Percentiles rank a stretch among this genome's conserved stretches.
These are phyloP conservation scores for Hortaea sp. DNA, from an alignment of 2,329 filamentous ascomycete genomes.

Conservation along the genomic window DNA sequence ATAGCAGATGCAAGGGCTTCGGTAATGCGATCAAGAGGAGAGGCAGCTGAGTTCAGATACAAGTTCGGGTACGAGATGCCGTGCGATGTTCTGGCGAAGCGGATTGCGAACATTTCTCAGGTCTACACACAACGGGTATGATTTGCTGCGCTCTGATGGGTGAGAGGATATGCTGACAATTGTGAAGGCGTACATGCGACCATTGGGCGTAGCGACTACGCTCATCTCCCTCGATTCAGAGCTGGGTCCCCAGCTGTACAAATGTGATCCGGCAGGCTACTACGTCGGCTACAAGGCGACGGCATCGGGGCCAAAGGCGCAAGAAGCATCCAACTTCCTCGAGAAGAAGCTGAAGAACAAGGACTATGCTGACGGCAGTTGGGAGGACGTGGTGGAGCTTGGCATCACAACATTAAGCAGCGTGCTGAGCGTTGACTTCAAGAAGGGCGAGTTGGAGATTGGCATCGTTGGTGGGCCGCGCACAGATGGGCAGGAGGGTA, in stretches of 20 bases:
- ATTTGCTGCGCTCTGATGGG: neutral
- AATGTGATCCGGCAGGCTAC: conserved; percentile 96
- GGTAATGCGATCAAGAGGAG: conserved; percentile 82
- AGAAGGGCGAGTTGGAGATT: conserved; percentile 97
- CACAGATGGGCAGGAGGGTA: conserved; percentile 72
- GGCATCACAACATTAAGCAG: conserved; percentile 92
- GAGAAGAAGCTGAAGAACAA: conserved; percentile 99
- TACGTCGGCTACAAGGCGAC: conserved; percentile 98
- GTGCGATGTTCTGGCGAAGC: conserved; percentile 90
- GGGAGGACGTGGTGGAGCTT: conserved; percentile 96
- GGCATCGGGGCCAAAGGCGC: conserved; percentile 92
- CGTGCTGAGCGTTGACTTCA: conserved; percentile 97
- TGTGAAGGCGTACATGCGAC: conserved; percentile 84
- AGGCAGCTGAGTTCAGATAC: conserved; percentile 96
- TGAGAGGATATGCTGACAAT: conserved; percentile 21
- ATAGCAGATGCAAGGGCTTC: conserved; percentile 95
- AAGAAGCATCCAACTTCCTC: conserved; percentile 94
- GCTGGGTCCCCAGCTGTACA: conserved; percentile 89
- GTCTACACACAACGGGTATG: conserved; percentile 94
- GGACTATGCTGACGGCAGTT: conserved; percentile 80
- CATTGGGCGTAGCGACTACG: conserved; percentile 89
- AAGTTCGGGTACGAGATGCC: conserved; percentile 99
- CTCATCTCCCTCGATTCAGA: conserved; percentile 90
- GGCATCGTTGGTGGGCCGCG: conserved; percentile 88
- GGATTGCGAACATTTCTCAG: conserved; percentile 97